These are phyloP conservation scores for Cucurbita maxima DNA, from an alignment of 306 rosid species.

Conservation along the genomic window DNA sequence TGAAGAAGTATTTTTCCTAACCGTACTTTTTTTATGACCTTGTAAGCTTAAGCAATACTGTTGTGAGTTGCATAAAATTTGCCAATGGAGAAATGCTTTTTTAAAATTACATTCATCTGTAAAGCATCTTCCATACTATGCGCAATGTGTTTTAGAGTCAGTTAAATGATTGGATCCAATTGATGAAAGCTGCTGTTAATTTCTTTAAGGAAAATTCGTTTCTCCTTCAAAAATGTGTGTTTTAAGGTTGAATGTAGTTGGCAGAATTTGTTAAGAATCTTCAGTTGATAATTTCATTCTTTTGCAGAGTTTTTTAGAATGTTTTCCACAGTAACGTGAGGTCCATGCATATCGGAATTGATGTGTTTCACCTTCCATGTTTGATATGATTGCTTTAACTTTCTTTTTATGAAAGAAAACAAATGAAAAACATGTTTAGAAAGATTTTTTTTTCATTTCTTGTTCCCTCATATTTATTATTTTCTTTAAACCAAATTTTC, in stretches of 20 bases:
- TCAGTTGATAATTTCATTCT: neutral
- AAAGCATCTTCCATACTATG: neutral
- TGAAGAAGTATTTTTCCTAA: neutral
- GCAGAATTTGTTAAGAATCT: neutral
- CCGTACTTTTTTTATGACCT: neutral
- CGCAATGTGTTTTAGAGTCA: neutral
- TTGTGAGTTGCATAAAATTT: neutral
- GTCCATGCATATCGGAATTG: neutral
- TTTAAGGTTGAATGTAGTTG: neutral
- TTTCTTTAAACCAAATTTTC: too few relatives aligned
- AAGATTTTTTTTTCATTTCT: neutral
- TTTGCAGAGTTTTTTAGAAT: neutral
- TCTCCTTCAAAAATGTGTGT: too few relatives aligned
- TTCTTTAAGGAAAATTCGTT: neutral
- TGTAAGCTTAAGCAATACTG: neutral
- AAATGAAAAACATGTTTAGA: neutral
- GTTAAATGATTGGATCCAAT: neutral
- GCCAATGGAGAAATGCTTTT: neutral
- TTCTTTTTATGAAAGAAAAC: neutral
- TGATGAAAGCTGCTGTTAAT: neutral
- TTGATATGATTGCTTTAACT: too few relatives aligned
- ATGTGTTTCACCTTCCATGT: neutral
- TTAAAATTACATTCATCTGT: neutral
- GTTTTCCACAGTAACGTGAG: neutral
- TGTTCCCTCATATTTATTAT: neutral